phyloP scores from a whole-genome alignment of 1,139 yeast genomes.

The Magnusiomyces suaveolens region DNA sequence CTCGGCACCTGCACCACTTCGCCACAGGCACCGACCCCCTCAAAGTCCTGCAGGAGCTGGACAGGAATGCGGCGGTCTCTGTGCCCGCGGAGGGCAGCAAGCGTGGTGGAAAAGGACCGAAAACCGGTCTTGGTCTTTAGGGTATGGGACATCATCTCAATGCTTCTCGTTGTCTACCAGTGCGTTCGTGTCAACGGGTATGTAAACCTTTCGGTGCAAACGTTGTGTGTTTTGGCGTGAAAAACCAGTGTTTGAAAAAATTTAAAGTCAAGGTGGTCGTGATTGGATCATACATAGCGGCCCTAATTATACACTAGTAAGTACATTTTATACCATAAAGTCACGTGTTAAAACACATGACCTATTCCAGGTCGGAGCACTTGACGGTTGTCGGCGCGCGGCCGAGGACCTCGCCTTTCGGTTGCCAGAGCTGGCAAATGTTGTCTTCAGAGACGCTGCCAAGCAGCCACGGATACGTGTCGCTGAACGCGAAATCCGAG shows the following conservation, averaged over 20 bases:
- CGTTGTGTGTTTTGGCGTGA: neutral
- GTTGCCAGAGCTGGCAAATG: conserved; percentile 73
- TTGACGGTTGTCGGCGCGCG: conserved; percentile 7
- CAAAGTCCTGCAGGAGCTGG: conserved; percentile 61
- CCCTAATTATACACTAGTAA: neutral
- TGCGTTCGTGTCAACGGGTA: neutral
- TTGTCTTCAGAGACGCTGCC: conserved; percentile 84
- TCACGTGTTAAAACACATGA: neutral
- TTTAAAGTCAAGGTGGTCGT: neutral
- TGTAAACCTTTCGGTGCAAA: too few species aligned
- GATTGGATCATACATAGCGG: neutral
- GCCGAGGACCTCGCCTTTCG: conserved; percentile 12
- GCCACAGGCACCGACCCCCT: conserved; percentile 52
- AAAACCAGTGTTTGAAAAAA: neutral
- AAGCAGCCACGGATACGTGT: conserved; percentile 55
- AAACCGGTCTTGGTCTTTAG: neutral
- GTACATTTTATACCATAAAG: neutral
- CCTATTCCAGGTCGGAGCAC: conserved; percentile 11
- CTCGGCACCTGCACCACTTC: conserved; percentile 71
- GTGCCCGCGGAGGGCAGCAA: conserved; percentile 5
- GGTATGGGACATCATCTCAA: neutral
- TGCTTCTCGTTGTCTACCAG: neutral
- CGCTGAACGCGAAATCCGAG: conserved; percentile 77
- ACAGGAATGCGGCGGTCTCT: conserved; percentile 45
- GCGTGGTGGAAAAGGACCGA: conserved; percentile 11